A percentile compares a stretch with the other conserved stretches of the same genome.
Conservation (phyloP, 2,329 filamentous ascomycete species). For the Exutisphaerella laricina region DNA sequence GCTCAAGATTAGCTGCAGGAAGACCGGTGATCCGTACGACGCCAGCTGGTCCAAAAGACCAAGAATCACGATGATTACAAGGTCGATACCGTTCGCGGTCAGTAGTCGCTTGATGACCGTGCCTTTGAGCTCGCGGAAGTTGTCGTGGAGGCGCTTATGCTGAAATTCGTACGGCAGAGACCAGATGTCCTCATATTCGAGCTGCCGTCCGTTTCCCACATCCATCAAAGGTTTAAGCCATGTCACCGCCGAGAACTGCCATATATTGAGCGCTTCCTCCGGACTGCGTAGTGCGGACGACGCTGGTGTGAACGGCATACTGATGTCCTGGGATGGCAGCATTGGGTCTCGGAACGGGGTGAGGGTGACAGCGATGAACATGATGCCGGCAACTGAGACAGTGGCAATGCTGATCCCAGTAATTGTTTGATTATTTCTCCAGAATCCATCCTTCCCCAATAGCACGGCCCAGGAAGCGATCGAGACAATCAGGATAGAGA, state of each 20-base stretch:
- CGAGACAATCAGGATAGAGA: slow-evolving; percentile 22
- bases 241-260: slow-evolving; percentile 78
- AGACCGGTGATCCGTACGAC: slow-evolving; percentile 54
- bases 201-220: slow-evolving; percentile 57
- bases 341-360: slow-evolving; percentile 65
- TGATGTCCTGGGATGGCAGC: slow-evolving; percentile 53
- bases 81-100: slow-evolving; percentile 71
- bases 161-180: slow-evolving; percentile 73
- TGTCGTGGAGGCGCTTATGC: slow-evolving; percentile 65
- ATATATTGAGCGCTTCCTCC: slow-evolving; percentile 72
- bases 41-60: slow-evolving; percentile 58
- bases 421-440: slow-evolving; percentile 6
- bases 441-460: slow-evolving; percentile 13
- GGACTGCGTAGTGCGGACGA: slow-evolving; percentile 61
- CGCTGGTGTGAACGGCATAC: slow-evolving; percentile 51
- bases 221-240: slow-evolving; percentile 75
- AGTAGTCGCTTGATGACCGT: slow-evolving; percentile 66
- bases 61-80: slow-evolving; percentile 61
- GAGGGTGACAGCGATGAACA: slow-evolving; percentile 51
- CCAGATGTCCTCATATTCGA: slow-evolving; percentile 80
- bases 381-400: slow-evolving; percentile 39
- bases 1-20: slow-evolving; percentile 66
- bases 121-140: slow-evolving; percentile 67
- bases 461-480: slow-evolving; percentile 24
- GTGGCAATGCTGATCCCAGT: slow-evolving; percentile 5